Evolutionary conservation across 78 protist genomes (phyloP), one percentile per base, ranked within the genome.

Genomic region (Carpediemonas membranifera): DNA sequence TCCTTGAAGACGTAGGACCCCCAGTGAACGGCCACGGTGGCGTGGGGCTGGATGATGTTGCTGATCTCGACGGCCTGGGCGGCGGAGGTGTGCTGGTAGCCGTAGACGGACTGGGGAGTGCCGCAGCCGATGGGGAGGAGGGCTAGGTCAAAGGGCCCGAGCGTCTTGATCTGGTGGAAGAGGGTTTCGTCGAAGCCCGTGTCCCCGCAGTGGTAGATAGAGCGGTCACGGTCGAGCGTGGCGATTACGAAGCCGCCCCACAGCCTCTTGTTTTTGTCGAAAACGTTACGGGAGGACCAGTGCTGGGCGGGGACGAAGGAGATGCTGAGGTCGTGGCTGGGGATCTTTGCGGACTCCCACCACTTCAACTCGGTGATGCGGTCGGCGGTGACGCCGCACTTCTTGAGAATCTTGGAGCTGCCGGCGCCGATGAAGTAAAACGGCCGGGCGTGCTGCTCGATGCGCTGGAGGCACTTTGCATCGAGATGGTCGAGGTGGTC

Each of bases 401-500:
- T n/a, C n/a, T n/a, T n/a, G n/a, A n/a, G n/a, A n/a, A n/a, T n/a
- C n/a, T n/a, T n/a, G n/a, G n/a, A n/a, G n/a, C n/a, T n/a, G n/a
- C n/a, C n/a, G n/a, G n/a, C n/a, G n/a, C n/a, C n/a, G n/a, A n/a
- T n/a, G n/a, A n/a, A n/a, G n/a, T n/a, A n/a, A n/a, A n/a, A n/a
- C n/a, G n/a, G n/a, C n/a, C n/a, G n/a, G n/a, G n/a, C n/a, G n/a
- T n/a, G n/a, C n/a, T n/a, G 24, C 1, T 5, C 53, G 21, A 71
- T 50, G 2, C 15, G 59, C 56, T 24, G 3, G 14, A 71, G 39
- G 5, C 59, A 19, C 3, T 2, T 1, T 28, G 0, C 27, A 28
- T 74, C 79, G 37, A 64, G 71, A 28, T 74, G 79, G 44, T 74
- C 79, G 41, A 64, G 64, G 65, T 74, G 79, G 61, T 64, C 56